Conservation (phyloP, 176 grass and related monocot species). For the Oryza glaberrima region DNA sequence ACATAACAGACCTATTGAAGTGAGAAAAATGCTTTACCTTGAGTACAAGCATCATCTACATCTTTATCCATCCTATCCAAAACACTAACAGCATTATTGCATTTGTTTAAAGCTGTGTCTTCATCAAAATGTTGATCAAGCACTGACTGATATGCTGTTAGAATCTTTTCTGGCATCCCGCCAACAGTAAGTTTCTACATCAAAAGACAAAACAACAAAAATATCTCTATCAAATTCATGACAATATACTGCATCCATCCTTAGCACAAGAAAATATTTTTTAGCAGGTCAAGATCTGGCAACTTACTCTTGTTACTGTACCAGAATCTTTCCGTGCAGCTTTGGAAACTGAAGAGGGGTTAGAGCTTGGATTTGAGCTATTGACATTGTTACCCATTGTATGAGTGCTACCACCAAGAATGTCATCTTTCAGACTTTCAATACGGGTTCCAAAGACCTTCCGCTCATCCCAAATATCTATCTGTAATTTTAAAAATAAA, state of each 20-base stretch:
- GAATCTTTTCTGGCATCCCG: slow-evolving; percentile 91
- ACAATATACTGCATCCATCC: slow-evolving; percentile 39
- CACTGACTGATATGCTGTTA: slow-evolving; percentile 75
- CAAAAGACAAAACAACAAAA: slow-evolving; percentile 46
- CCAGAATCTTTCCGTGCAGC: slow-evolving; percentile 63
- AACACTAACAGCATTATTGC: slow-evolving; percentile 52
- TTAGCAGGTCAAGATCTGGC: slow-evolving; percentile 18
- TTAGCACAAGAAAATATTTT: slow-evolving; percentile 27
- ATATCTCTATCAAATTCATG: slow-evolving; percentile 20
- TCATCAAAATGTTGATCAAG: slow-evolving; percentile 79
- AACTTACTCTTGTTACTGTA: slow-evolving; percentile 81
- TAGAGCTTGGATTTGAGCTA: slow-evolving; percentile 61
- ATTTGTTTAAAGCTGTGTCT: slow-evolving; percentile 80
- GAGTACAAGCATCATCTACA: slow-evolving; percentile 60
- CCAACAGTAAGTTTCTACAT: slow-evolving; percentile 93
- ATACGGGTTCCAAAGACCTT: slow-evolving; percentile 89
- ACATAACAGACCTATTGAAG: slow-evolving; percentile 16
- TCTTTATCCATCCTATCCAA: slow-evolving; percentile 81
- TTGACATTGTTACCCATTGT: slow-evolving; percentile 50
- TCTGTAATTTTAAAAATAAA: slow-evolving; percentile 51
- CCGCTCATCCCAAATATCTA: slow-evolving; percentile 95
- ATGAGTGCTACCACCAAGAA: slow-evolving; percentile 69
- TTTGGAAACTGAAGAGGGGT: slow-evolving; percentile 69
- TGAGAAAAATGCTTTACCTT: slow-evolving; percentile 61
- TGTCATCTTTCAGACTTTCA: slow-evolving; percentile 65